These are phyloP conservation scores for Irpex sp. DNA, from an alignment of 1,284 basidiomycete species.

Conservation along the genomic window DNA sequence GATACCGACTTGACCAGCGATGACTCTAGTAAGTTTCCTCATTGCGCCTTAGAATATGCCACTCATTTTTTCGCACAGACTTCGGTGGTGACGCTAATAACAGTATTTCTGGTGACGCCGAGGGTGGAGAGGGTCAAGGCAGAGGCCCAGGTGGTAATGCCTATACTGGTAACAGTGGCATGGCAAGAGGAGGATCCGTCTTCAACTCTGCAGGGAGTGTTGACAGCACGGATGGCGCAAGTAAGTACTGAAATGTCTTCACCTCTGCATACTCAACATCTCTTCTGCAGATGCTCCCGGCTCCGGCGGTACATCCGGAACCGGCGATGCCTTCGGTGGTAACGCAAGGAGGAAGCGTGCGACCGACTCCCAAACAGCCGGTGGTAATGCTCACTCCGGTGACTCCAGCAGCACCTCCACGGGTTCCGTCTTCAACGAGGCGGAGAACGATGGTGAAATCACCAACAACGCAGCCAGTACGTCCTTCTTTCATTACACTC, in stretches of 20 bases:
- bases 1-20: conserved; percentile 8
- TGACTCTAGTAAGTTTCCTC: conserved; percentile 13
- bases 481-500: conserved; percentile 2
- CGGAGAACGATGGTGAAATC: conserved; percentile 9
- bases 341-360: conserved; percentile 16
- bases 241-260: conserved; percentile 6
- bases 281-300: conserved; percentile 15
- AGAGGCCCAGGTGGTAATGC: conserved; percentile 17
- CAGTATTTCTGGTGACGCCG: conserved; percentile 7
- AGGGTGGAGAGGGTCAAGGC: conserved; percentile 14
- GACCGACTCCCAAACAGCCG: conserved; percentile 12
- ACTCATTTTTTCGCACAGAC: conserved; percentile 4
- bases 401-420: conserved; percentile 14
- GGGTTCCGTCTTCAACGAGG: conserved; percentile 15
- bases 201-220: conserved; percentile 12
- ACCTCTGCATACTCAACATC: not conserved
- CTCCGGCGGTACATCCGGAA: conserved; percentile 14
- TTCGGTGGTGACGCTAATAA: conserved; percentile 11
- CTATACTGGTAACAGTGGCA: conserved; percentile 11
- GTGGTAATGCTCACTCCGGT: conserved; percentile 23
- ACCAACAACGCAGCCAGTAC: conserved; percentile 19
- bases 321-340: conserved; percentile 18
- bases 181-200: conserved; percentile 12
- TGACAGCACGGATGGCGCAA: conserved; percentile 10
- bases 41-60: not conserved